Evolutionary conservation across 345 rosid genomes (phyloP), one percentile per base, ranked within the genome.

Genomic region (Sapria himalayana): DNA sequence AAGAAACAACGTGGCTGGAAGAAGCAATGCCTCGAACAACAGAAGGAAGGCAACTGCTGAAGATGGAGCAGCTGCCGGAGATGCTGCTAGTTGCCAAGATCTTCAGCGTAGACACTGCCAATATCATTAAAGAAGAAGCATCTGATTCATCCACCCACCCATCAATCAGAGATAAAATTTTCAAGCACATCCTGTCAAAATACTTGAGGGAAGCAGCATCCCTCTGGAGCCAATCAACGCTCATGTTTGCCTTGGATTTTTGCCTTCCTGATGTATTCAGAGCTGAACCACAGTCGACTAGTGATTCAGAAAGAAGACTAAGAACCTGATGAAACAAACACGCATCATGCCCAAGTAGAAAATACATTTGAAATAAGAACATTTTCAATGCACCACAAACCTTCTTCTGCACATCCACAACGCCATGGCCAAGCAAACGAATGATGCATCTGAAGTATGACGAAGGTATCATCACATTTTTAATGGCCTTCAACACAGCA

Each of bases 71-170:
- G 54, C 70, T 63, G 24, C 80, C 64, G 22, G 85, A 68, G 58
- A 70, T 79, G 66, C 54, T 69, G 32, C 54, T 58, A 19, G n/a
- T n/a, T n/a, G 81, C 84, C 66, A 82, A 58, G 51, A 69, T 68
- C 62, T 82, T 93, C 49, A 89, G 21, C 4, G 98, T 56, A 23
- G 93, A 74, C 55, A 82, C 55, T 37, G 91, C 98, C 22, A 72
- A 65, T 45, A 76, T 61, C 46, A 69, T 74, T 50, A 74, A 48
- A 7, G 82, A 48, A 7, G 82, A 63, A 52, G 39, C 41, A 52
- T 71, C 49, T 13, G 72, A 65, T 56, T 66, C 78, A 33, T 59
- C 75, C 37, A 20, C 46, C 15, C 61, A 40, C 43, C 52, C 58
- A 66, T 76, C 76, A 62, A 82, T 56, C 54, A 74, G 45, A 47